These are phyloP conservation scores for Naegleria gruberi DNA, from an alignment of 208 protist genomes.

Conservation along the genomic window DNA sequence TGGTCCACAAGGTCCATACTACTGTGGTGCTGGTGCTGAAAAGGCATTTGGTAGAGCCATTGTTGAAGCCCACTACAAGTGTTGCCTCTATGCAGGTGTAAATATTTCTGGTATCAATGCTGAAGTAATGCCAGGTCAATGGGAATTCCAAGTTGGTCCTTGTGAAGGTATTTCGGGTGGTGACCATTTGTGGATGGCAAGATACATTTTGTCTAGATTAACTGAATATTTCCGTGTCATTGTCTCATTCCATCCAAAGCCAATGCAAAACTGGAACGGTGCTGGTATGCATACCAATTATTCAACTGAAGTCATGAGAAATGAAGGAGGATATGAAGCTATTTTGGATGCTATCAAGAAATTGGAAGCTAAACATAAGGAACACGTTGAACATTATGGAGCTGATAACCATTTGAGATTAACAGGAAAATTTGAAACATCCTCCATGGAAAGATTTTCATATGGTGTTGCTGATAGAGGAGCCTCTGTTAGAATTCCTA, in stretches of 20 bases:
- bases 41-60: conserved; percentile 73
- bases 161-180: conserved; percentile 73
- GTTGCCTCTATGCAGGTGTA: conserved; percentile 61
- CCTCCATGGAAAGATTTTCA: conserved; percentile 55
- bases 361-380: conserved; percentile 52
- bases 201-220: conserved; percentile 77
- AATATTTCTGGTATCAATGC: conserved; percentile 80
- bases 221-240: conserved; percentile 56
- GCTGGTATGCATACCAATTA: conserved; percentile 92
- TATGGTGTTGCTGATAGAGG: conserved; percentile 66
- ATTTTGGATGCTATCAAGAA: conserved; percentile 66
- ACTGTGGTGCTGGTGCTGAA: conserved; percentile 75
- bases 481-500: conserved; percentile 89
- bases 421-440: conserved; percentile 73
- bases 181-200: conserved; percentile 81
- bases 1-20: conserved; percentile 89
- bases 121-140: conserved; percentile 91
- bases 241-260: conserved; percentile 76
- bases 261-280: conserved; percentile 94
- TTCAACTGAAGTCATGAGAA: conserved; percentile 79
- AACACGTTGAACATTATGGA: conserved; percentile 74
- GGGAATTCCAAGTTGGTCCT: conserved; percentile 94
- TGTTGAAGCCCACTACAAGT: conserved; percentile 59
- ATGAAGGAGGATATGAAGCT: conserved; percentile 55
- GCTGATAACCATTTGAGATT: conserved; percentile 67